phyloP scores from a whole-genome alignment of 352 stramenopile species.

The Pythium chondricola region DNA sequence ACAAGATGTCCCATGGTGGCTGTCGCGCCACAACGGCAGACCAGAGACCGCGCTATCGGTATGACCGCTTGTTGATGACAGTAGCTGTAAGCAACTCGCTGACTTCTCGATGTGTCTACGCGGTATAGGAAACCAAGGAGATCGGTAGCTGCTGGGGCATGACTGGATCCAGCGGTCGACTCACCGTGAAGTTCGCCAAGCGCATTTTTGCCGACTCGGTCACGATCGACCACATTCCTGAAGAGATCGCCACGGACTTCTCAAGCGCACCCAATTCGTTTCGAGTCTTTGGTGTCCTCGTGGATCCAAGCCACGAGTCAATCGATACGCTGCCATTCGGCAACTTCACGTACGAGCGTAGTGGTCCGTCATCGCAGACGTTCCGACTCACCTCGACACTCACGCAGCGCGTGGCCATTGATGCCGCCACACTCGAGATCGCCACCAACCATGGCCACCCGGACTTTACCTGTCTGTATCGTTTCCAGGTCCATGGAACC shows the following conservation, averaged over 20 bases:
- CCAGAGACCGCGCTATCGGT: constrained; percentile 79
- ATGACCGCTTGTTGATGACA: constrained; percentile 8
- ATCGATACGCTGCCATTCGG: constrained; percentile 56
- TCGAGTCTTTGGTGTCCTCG: constrained; percentile 46
- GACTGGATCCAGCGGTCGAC: constrained; percentile 37
- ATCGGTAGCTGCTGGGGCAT: constrained; percentile 83
- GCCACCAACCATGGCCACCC: constrained; percentile 77
- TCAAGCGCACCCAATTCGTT: constrained; percentile 61
- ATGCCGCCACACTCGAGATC: constrained; percentile 73
- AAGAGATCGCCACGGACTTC: constrained; percentile 64
- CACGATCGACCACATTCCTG: constrained; percentile 77
- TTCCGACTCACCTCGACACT: constrained; percentile 52
- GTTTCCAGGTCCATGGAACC: constrained; percentile 74
- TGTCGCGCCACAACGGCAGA: constrained; percentile 64
- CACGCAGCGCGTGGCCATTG: constrained; percentile 37
- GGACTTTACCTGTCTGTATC: constrained; percentile 89
- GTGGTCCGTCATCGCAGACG: constrained; percentile 47
- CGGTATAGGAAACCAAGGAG: constrained; percentile 67
- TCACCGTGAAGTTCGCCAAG: constrained; percentile 69
- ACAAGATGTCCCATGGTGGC: constrained; percentile 60
- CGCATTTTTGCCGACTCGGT: constrained; percentile 62
- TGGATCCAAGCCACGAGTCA: constrained; percentile 29
- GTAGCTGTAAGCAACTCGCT: background rate
- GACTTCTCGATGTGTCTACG: constrained; percentile 1
- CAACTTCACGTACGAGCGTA: constrained; percentile 65